A percentile compares a stretch with the other conserved stretches of the same genome.
phyloP scores from a whole-genome alignment of 164 flowering plant species.

The Stephania yunnanensis region DNA sequence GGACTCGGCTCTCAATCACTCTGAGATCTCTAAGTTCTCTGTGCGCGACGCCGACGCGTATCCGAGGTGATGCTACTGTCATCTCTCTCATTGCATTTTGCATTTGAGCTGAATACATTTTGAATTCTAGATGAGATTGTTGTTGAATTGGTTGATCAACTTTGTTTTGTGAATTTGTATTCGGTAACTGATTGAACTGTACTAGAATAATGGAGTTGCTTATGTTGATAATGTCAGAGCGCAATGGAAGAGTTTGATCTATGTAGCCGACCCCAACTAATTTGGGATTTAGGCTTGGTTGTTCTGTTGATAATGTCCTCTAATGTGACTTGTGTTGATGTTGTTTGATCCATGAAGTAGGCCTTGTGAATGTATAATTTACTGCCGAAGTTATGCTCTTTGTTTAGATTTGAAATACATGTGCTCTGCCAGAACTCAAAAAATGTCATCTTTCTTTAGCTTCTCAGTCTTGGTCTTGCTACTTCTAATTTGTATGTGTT shows the following conservation, averaged over 20 bases:
- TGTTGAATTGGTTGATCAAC: too few species aligned
- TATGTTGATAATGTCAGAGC: too few species aligned
- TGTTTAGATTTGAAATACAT: neutral
- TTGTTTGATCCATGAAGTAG: neutral
- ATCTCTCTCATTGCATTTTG: too few species aligned
- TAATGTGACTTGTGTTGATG: neutral
- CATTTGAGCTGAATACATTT: too few species aligned
- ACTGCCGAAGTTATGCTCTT: neutral
- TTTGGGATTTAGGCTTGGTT: too few species aligned
- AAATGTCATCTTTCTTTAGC: neutral
- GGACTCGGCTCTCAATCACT: conserved; percentile 49
- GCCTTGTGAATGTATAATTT: neutral
- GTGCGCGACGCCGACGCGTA: conserved; percentile 72
- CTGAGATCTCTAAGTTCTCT: conserved; percentile 89
- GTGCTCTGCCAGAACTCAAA: neutral
- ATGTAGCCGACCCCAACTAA: too few species aligned
- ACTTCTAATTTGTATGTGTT: conserved; percentile 1
- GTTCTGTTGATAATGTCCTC: too few species aligned
- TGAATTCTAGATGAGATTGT: too few species aligned
- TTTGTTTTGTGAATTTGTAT: too few species aligned
- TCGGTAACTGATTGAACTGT: too few species aligned
- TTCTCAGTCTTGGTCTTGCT: neutral
- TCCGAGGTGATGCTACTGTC: conserved; percentile 40
- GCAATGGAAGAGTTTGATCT: too few species aligned
- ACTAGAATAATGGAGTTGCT: too few species aligned